Base-by-base conservation (phyloP, 805 yeast species). In the Saccharomycopsis capsularis region DNA sequence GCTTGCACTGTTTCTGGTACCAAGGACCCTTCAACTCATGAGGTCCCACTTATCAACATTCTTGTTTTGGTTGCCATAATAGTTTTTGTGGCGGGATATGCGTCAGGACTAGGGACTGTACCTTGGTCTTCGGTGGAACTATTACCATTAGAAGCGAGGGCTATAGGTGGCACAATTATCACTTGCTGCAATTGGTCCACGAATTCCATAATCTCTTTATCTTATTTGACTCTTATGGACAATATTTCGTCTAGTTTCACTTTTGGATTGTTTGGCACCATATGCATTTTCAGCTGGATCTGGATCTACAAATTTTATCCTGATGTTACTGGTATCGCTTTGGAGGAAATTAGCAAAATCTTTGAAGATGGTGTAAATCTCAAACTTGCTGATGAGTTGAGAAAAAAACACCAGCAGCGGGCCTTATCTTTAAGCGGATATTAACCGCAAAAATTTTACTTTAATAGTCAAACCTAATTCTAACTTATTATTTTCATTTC, bases 81-180 rank as follows among this genome's bases (percentile, higher is more conserved):
- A 4, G 44, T 62, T 0, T 71, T 60, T 53, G 74, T 71, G 18
- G 71, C 70, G 0, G 60, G 68, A 3, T 71, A 67, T 56, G 74
- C 75, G 0, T 59, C 69, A 1, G 75, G 69, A 0, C 56, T 71
- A 59, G 76, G 75, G 1, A 64, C 68, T 0, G 63, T 71, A 19
- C 76, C 76, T 0, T 71, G 75, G 75, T 63, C 61, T 24, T 64
- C 70, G 15, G 74, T 70, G 1, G 76, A 71, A 49, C 67, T 71
- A 50, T 55, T 72, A 29, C 75, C 75, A 0, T 48, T 68, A 35
- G 69, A 68, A 48, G 62, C 66, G 22, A 59, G 75, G 48, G 64
- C 74, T 2, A 61, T 68, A 39, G 76, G 75, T 2, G 64, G 71
- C 15, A 66, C 73, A 4, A 51, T 68, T 38, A 70, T 72, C 11